Base-by-base conservation (phyloP, 148 eudicot genomes). In the Cornus suecica region DNA sequence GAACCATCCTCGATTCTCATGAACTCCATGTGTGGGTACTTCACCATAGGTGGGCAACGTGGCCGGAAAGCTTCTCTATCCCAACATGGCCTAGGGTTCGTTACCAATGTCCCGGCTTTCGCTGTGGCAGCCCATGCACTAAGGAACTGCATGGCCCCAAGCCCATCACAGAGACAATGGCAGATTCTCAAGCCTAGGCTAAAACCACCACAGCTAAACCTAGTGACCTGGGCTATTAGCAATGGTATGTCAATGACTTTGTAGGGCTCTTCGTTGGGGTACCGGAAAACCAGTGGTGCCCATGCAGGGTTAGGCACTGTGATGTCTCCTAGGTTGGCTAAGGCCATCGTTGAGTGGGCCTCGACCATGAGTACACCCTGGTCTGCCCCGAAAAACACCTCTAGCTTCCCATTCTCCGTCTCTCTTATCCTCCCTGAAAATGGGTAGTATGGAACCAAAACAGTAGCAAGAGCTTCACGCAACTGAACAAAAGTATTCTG, bases 81-180 rank as follows among this genome's bases (percentile, higher is more conserved):
- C 99, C 99, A 96, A 67, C 94, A 86, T 0, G 99, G 98, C 15
- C 20, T 42, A 0, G 98, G 94, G 54, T 80, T 86, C 14, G 81
- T 74, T 1, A 87, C 82, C 78, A 90, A 34, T 28, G 69, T 45
- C 26, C 97, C 94, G 1, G 84, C 51, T 77, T 89, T 91, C 3
- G 98, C 93, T 0, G 97, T 93, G 54, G 91, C 74, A 54, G 99
- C 92, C 99, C 99, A 93, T 6, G 98, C 94, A 75, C 72, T 83
- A 30, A 93, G 87, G 81, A 96, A 93, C 48, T 96, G 99, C 99
- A 91, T 96, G 4, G 99, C 99, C 28, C 98, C 99, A 42, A 89
- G 82, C 14, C 97, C 97, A 77, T 95, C 98, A 83, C 92, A 93
- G 37, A 96, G 86, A 77, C 94, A 93, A 81, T 96, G 99, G 62